Evolutionary conservation across 257 asterid species (phyloP), one percentile per base, ranked within the genome.

Genomic region (Petunia axillaris): DNA sequence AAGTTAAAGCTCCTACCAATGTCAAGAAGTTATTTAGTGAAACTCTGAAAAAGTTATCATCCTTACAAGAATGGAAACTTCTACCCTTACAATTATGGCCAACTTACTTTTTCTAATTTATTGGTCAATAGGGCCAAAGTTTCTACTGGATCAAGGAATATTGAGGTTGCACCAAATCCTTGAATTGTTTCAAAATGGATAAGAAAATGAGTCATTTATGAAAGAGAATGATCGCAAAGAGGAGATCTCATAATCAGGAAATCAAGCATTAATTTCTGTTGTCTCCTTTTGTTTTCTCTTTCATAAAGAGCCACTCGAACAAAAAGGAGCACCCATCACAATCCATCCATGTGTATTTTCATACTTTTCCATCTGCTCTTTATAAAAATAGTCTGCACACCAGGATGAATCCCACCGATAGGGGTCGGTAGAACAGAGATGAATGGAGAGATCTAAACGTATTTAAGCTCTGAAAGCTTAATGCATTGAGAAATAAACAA

Each of bases 81-180:
- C 25, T 44, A 46, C 76, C 25, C 15, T 8, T 70, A 25, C 58
- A 46, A 8, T 50, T 25, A 70, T 16, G 76, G 25, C 25, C 25
- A 25, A 25, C 25, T 25, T 25, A 25, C 25, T 25, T 25, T 25
- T 25, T 25, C 0, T 25, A 25, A 25, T 25, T 25, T 25, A 25
- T 25, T 25, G 25, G 25, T 25, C 0, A 25, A 25, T 25, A 25
- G 4, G 25, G 41, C 58, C 76, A 46, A 70, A 70, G 76, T 44
- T 46, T 70, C 40, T 70, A 70, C 10, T 70, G 59, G 40, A 70
- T 70, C 16, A 70, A 70, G 77, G 25, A 70, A 9, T 70, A 15
- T 25, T 46, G 59, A 70, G 59, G 43, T 48, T 5, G 25, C 43
- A 71, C 36, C 48, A 64, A 64, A 64, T 64, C 43, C 71, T 64